phyloP scores from a whole-genome alignment of 306 rosid species.

The Mimosa bimucronata region DNA sequence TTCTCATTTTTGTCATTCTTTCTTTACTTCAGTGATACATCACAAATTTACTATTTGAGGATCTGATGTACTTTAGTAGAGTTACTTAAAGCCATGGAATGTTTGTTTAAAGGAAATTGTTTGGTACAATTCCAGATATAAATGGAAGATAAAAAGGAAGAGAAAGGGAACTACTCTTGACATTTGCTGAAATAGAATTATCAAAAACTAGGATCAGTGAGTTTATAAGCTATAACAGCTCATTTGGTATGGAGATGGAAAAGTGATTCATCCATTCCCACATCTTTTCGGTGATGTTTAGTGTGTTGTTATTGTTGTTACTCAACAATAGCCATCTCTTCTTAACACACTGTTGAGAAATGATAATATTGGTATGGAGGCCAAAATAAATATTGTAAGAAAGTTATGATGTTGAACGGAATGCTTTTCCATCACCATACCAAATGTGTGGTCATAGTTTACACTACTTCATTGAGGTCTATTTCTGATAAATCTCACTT shows the following conservation, averaged over 20 bases:
- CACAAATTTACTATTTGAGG: neutral
- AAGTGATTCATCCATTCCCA: neutral
- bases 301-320: neutral
- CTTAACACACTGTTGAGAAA: neutral
- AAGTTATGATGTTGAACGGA: neutral
- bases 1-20: neutral
- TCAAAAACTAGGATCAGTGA: neutral
- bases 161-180: neutral
- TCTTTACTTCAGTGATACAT: neutral
- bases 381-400: neutral
- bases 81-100: slow-evolving; percentile 15
- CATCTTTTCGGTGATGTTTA: neutral
- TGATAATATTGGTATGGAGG: neutral
- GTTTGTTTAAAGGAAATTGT: neutral
- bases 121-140: slow-evolving; percentile 1
- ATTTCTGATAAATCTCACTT: neutral
- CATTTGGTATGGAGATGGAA: neutral
- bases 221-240: neutral
- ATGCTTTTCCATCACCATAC: neutral
- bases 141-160: neutral
- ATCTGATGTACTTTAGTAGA: slow-evolving; percentile 5
- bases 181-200: neutral
- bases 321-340: neutral
- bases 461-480: neutral
- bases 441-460: neutral